Evolutionary conservation across 257 asterid species (phyloP).

Genomic region (Nicotiana sylvestris): DNA sequence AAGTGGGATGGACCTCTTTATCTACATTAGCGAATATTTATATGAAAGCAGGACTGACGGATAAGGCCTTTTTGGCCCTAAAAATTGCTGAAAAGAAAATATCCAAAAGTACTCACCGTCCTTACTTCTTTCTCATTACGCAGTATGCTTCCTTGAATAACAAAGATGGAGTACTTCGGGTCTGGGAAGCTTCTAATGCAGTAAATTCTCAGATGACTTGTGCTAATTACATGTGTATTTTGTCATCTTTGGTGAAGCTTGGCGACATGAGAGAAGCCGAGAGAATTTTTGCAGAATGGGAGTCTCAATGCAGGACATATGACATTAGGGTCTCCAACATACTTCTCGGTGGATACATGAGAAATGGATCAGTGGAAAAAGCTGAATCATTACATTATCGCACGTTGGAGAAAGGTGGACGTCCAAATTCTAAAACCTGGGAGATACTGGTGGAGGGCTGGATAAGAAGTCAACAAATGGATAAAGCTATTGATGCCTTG

Average conservation of each 20-base stretch:
- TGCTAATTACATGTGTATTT: conserved; percentile 35
- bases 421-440: conserved; percentile 41
- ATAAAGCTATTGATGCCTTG: conserved; percentile 27
- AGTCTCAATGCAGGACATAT: conserved; percentile 25
- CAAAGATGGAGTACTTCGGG: conserved; percentile 30
- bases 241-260: conserved; percentile 37
- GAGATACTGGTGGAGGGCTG: conserved; percentile 41
- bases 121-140: conserved; percentile 32
- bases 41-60: conserved; percentile 16
- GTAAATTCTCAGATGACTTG: conserved; percentile 25
- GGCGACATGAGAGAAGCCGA: conserved; percentile 28
- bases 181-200: conserved; percentile 32
- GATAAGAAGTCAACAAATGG: conserved; percentile 23
- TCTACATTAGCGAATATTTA: conserved; percentile 34
- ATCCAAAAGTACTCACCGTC: conserved; percentile 26
- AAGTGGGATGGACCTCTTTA: conserved; percentile 34
- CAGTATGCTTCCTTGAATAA: conserved; percentile 29
- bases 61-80: conserved; percentile 27
- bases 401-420: conserved; percentile 30
- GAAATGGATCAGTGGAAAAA: conserved; percentile 23
- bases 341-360: conserved; percentile 39
- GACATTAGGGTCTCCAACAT: conserved; percentile 37
- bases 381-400: conserved; percentile 27
- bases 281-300: conserved; percentile 29
- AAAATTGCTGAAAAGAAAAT: conserved; percentile 31